These are phyloP conservation scores for Penicillium hordei DNA, from an alignment of 2,329 filamentous ascomycete genomes.

Conservation along the genomic window DNA sequence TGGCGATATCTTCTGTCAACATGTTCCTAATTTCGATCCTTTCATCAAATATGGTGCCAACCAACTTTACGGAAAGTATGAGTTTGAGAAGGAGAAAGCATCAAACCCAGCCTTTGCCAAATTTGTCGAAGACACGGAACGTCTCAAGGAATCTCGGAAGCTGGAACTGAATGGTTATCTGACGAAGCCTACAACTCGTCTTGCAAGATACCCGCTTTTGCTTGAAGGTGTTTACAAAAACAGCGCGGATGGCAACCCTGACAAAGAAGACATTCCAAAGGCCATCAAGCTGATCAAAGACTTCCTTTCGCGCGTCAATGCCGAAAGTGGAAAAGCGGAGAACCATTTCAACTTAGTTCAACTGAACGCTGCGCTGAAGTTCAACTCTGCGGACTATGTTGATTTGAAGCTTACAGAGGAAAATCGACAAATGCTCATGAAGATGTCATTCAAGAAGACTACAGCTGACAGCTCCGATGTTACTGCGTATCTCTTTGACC, in stretches of 20 bases:
- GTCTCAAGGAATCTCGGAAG: slow-evolving; percentile 93
- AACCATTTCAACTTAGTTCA: slow-evolving; percentile 95
- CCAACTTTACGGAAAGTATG: slow-evolving; percentile 94
- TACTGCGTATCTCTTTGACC: slow-evolving; percentile 92
- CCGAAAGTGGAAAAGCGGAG: slow-evolving; percentile 94
- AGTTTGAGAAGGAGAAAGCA: slow-evolving; percentile 94
- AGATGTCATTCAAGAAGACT: slow-evolving; percentile 89
- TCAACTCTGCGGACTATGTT: slow-evolving; percentile 83
- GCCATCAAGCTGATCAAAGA: slow-evolving; percentile 84
- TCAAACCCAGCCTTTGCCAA: slow-evolving; percentile 80
- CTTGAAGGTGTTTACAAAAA: slow-evolving; percentile 90
- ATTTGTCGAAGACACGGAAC: slow-evolving; percentile 95
- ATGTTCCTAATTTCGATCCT: slow-evolving; percentile 86
- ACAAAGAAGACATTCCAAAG: slow-evolving; percentile 88
- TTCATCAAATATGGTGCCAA: slow-evolving; percentile 97
- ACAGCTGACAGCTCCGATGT: slow-evolving; percentile 87
- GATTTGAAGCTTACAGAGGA: slow-evolving; percentile 94
- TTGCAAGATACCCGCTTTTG: slow-evolving; percentile 89
- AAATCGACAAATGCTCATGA: slow-evolving; percentile 88
- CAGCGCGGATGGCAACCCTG: slow-evolving; percentile 82
- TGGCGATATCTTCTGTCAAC: slow-evolving; percentile 92
- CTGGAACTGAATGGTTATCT: slow-evolving; percentile 96
- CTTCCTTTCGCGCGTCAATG: slow-evolving; percentile 83
- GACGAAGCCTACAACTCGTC: slow-evolving; percentile 92
- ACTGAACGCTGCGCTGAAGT: slow-evolving; percentile 87